These are phyloP conservation scores for Sugiyamaella grinbergsii DNA, from an alignment of 1,139 yeast genomes.

Conservation along the genomic window DNA sequence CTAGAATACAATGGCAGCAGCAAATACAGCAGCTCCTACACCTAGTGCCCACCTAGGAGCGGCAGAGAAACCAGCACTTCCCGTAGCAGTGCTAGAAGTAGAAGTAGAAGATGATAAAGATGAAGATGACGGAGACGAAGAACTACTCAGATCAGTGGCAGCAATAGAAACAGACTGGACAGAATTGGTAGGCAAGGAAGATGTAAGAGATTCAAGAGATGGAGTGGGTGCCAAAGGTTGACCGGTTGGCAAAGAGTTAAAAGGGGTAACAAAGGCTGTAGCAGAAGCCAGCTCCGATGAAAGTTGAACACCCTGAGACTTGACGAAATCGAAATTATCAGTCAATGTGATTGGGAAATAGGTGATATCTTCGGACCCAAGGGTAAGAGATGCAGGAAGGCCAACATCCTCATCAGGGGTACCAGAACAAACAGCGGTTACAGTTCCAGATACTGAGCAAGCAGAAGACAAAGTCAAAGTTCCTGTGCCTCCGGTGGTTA, in stretches of 20 bases:
- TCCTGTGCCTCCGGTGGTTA: conserved; percentile 3
- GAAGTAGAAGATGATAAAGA: not conserved
- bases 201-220: not conserved
- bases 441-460: conserved; percentile 11
- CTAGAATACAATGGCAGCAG: conserved; percentile 5
- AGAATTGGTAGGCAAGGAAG: not conserved
- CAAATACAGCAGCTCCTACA: conserved; percentile 1
- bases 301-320: not conserved
- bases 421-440: conserved; percentile 13
- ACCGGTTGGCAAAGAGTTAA: not conserved
- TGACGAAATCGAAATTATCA: not conserved
- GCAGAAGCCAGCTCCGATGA: conserved; percentile 1
- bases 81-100: conserved; percentile 4
- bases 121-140: not conserved
- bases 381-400: not conserved
- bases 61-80: conserved; percentile 6
- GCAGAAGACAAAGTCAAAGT: not conserved
- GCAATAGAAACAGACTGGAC: not conserved
- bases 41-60: conserved; percentile 11
- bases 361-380: conserved; percentile 4
- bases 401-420: conserved; percentile 10
- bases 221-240: not conserved
- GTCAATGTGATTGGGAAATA: conserved; percentile 12
- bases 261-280: not conserved
- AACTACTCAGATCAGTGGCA: not conserved